A percentile compares a stretch with the other conserved stretches of the same genome.
Conservation (phyloP, 140 eudicot genomes). For the Anethum foeniculum region DNA sequence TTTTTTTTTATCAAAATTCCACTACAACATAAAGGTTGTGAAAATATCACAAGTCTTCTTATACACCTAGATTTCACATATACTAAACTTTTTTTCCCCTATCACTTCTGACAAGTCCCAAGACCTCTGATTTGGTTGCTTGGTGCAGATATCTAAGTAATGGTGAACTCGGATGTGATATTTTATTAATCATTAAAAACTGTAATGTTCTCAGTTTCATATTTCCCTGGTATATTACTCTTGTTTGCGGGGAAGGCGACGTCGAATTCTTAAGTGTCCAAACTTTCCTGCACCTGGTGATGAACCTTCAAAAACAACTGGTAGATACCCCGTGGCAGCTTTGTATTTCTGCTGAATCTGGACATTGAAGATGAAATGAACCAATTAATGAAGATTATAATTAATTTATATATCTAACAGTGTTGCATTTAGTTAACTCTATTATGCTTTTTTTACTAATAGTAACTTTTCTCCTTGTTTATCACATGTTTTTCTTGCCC, state of each 20-base stretch:
- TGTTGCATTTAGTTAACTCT: not conserved
- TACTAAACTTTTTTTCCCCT: not conserved
- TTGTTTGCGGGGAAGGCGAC: not conserved
- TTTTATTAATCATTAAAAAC: not conserved
- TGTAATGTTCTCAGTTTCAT: not conserved
- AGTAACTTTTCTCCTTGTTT: not conserved
- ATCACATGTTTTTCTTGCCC: not conserved
- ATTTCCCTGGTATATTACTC: not conserved
- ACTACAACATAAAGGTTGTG: not conserved
- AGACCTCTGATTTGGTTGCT: not conserved
- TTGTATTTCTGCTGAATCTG: slow-evolving; percentile 81
- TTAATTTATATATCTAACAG: not conserved
- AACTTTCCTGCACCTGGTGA: slow-evolving; percentile 99
- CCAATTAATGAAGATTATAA: not conserved
- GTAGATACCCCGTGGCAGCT: slow-evolving; percentile 75
- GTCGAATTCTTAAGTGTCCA: slow-evolving; percentile 76
- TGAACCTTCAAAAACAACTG: slow-evolving; percentile 83
- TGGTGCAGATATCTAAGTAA: not conserved
- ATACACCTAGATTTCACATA: not conserved
- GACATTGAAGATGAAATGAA: slow-evolving; percentile 9
- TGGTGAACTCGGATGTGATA: not conserved
- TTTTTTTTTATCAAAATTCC: not conserved
- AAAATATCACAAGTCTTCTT: not conserved
- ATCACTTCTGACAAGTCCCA: not conserved
- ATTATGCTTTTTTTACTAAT: not conserved